A percentile compares a stretch with the other conserved stretches of the same genome.
phyloP scores from a whole-genome alignment of 1,139 yeast species.

The Saccharomyces hybrid region DNA sequence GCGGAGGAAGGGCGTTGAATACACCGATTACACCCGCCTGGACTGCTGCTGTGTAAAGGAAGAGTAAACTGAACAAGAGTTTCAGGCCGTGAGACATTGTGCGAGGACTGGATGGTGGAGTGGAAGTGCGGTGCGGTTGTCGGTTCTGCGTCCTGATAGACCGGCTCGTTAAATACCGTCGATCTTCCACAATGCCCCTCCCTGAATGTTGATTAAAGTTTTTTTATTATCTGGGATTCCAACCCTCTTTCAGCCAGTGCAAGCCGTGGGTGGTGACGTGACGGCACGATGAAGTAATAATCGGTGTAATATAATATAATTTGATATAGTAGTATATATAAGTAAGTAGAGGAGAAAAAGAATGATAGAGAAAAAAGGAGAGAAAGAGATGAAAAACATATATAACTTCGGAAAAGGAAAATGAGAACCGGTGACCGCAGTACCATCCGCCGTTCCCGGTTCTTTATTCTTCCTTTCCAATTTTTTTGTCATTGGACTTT shows the following conservation, averaged over 20 bases:
- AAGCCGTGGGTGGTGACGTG: not conserved
- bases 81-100: not conserved
- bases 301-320: not conserved
- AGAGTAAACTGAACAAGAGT: not conserved
- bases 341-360: not conserved
- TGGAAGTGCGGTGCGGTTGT: not conserved
- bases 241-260: not conserved
- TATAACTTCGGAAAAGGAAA: too few species aligned
- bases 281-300: not conserved
- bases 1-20: not conserved
- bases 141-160: not conserved
- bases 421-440: not conserved
- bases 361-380: too few species aligned
- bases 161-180: not conserved
- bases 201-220: not conserved
- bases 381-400: too few species aligned
- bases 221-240: not conserved
- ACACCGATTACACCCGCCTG: not conserved
- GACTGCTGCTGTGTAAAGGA: not conserved
- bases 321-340: not conserved
- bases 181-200: not conserved
- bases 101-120: not conserved
- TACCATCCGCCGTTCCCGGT: too few species aligned
- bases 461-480: too few species aligned
- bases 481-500: too few species aligned